Conservation (phyloP, 78 protist species). For the Andalucia godoyi region DNA sequence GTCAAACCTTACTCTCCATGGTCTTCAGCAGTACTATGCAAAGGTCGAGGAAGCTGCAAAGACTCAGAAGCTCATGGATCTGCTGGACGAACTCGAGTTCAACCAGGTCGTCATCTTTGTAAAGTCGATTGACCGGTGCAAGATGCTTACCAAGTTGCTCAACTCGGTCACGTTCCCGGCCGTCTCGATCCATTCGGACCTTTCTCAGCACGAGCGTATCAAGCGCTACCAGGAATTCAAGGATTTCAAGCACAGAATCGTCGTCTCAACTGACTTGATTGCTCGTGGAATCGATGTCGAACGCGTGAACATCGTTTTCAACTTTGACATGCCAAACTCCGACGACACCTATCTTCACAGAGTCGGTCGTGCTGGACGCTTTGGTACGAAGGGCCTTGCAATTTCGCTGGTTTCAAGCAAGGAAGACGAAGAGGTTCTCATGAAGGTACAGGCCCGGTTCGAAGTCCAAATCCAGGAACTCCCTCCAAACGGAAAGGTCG, state of each 20-base stretch:
- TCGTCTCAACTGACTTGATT: conserved; percentile 95
- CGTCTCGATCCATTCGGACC: conserved; percentile 63
- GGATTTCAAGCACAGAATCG: conserved; percentile 78
- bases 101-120: conserved; percentile 97
- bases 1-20: conserved; percentile 89
- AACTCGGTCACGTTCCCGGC: conserved; percentile 82
- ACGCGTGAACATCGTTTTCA: conserved; percentile 93
- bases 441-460: conserved; percentile 86
- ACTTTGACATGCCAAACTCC: conserved; percentile 95
- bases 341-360: conserved; percentile 92
- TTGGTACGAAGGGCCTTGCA: conserved; percentile 98
- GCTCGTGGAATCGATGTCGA: conserved; percentile 99
- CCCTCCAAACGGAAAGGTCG: too few relatives aligned
- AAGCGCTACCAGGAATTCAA: conserved; percentile 78
- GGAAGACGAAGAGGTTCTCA: conserved; percentile 45
- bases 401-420: conserved; percentile 80
- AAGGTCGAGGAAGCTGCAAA: conserved; percentile 79
- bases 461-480: too few relatives aligned
- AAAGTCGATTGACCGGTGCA: conserved; percentile 48
- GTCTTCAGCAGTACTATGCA: conserved; percentile 92
- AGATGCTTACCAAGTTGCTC: conserved; percentile 61
- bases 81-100: conserved; percentile 94
- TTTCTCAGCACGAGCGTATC: conserved; percentile 73
- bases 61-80: conserved; percentile 77
- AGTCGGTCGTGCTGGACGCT: conserved; percentile 85